These are phyloP conservation scores for Calonectria hawksworthii DNA, from an alignment of 2,329 filamentous ascomycete genomes.

Conservation along the genomic window DNA sequence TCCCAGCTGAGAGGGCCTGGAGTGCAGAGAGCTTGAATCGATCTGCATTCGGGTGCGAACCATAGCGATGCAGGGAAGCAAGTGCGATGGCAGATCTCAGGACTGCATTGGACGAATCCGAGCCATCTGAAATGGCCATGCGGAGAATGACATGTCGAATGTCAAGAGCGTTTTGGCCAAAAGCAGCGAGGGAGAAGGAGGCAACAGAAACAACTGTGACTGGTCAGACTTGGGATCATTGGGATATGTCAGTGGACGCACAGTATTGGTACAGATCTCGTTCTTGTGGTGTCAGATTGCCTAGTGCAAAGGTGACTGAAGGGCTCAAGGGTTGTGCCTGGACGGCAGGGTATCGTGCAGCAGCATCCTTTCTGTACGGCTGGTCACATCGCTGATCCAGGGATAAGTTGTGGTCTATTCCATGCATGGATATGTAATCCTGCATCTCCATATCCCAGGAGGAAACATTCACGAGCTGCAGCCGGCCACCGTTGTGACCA, in stretches of 20 bases:
- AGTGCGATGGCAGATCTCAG: slow-evolving; percentile 30
- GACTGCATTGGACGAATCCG: slow-evolving; percentile 27
- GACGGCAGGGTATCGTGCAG: background rate
- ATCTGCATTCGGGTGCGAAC: accelerated
- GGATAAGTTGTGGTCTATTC: background rate
- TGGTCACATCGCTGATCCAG: background rate
- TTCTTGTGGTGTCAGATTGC: slow-evolving; percentile 37
- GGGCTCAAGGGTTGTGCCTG: background rate
- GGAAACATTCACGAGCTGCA: slow-evolving; percentile 31
- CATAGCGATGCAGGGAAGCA: slow-evolving; percentile 29
- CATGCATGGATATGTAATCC: background rate
- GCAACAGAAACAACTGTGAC: slow-evolving; percentile 30
- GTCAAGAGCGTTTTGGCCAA: slow-evolving; percentile 27
- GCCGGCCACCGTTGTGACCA: background rate
- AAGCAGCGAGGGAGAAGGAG: slow-evolving; percentile 30
- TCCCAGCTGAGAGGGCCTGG: slow-evolving; percentile 18
- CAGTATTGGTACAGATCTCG: slow-evolving; percentile 37
- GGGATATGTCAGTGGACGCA: accelerated
- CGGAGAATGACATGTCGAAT: slow-evolving; percentile 29
- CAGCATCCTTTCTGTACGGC: background rate
- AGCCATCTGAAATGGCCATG: slow-evolving; percentile 31
- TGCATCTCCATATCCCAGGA: slow-evolving; percentile 32
- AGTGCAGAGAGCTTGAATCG: slow-evolving; percentile 32
- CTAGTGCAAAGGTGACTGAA: background rate
- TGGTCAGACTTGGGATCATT: background rate